Percentiles rank a stretch among this genome's conserved stretches.
Evolutionary conservation across 208 protist genomes (phyloP).

Genomic region (Acanthamoeba triangularis): DNA sequence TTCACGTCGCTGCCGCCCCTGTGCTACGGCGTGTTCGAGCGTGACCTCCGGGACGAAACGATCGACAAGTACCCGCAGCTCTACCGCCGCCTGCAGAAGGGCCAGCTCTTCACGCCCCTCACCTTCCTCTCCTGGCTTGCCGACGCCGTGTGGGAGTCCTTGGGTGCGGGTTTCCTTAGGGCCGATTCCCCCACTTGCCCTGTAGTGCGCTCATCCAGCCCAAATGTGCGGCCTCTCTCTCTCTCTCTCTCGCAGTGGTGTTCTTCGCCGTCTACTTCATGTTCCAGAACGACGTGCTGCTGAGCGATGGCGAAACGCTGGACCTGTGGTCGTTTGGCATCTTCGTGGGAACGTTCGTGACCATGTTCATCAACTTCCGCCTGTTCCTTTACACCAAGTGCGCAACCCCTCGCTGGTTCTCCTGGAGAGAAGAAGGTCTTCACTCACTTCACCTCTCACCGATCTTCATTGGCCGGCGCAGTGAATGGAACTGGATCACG

Average conservation of each 20-base stretch:
- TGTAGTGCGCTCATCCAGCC: background rate
- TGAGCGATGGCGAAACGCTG: background rate
- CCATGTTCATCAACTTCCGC: conserved; percentile 39
- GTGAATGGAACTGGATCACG: conserved; percentile 37
- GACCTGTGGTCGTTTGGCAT: conserved; percentile 8
- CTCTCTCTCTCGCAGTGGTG: background rate
- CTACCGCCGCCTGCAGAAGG: background rate
- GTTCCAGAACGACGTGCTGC: background rate
- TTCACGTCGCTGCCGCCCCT: conserved; percentile 92
- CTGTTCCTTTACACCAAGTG: conserved; percentile 46
- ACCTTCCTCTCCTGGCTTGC: conserved; percentile 42
- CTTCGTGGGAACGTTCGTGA: background rate
- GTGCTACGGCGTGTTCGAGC: conserved; percentile 90
- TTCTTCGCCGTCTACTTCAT: conserved; percentile 38
- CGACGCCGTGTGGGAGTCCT: conserved; percentile 55
- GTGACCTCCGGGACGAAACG: conserved; percentile 77
- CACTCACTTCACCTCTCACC: background rate
- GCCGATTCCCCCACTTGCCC: background rate
- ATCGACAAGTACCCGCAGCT: conserved; percentile 13
- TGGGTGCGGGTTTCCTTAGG: background rate
- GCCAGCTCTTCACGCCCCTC: conserved; percentile 16
- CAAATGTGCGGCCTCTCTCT: background rate
- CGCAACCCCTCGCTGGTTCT: background rate
- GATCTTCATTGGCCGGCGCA: background rate
- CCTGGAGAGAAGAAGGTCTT: too few relatives aligned